Conservation (phyloP, 495 filamentous ascomycete genomes). For the Lasiosphaeria hispida region DNA sequence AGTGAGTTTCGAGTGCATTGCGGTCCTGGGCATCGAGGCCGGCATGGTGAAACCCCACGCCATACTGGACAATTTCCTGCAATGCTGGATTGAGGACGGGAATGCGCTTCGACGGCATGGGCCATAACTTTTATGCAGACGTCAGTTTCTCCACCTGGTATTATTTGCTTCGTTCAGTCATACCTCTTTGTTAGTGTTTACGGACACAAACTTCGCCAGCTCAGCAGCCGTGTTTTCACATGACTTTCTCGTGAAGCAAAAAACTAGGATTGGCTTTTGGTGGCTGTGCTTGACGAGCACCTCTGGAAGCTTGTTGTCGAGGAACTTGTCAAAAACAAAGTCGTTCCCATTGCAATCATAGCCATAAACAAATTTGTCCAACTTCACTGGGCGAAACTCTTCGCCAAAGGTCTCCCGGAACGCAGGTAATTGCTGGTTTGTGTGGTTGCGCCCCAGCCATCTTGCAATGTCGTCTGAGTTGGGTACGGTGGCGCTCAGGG, state of each 20-base stretch:
- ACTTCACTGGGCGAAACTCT: constrained; percentile 81
- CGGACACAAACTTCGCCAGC: constrained; percentile 66
- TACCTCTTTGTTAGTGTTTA: constrained; percentile 48
- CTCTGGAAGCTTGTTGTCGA: constrained; percentile 69
- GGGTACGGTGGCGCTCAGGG: constrained; percentile 88
- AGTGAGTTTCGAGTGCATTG: constrained; percentile 66
- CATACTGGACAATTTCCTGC: constrained; percentile 59
- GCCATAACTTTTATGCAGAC: constrained; percentile 54
- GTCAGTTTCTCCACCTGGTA: too few species aligned
- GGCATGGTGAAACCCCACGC: constrained; percentile 93
- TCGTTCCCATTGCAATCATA: constrained; percentile 65
- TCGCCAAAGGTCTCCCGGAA: constrained; percentile 80
- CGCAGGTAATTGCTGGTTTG: constrained; percentile 66
- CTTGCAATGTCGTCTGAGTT: constrained; percentile 87
- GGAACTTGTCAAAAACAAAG: constrained; percentile 79
- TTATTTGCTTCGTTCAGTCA: too few species aligned
- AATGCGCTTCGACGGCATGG: constrained; percentile 54
- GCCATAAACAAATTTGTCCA: constrained; percentile 86
- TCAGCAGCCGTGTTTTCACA: constrained; percentile 71
- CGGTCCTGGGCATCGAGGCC: constrained; percentile 75
- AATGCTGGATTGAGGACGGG: constrained; percentile 61
- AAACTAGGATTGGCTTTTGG: constrained; percentile 86
- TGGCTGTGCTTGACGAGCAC: constrained; percentile 75
- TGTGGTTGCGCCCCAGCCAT: constrained; percentile 83
- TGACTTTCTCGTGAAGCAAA: constrained; percentile 83